Percentiles rank a stretch among this genome's conserved stretches.
These are phyloP conservation scores for Apostasia ramifera DNA, from an alignment of 106 monocot genomes.

Conservation along the genomic window DNA sequence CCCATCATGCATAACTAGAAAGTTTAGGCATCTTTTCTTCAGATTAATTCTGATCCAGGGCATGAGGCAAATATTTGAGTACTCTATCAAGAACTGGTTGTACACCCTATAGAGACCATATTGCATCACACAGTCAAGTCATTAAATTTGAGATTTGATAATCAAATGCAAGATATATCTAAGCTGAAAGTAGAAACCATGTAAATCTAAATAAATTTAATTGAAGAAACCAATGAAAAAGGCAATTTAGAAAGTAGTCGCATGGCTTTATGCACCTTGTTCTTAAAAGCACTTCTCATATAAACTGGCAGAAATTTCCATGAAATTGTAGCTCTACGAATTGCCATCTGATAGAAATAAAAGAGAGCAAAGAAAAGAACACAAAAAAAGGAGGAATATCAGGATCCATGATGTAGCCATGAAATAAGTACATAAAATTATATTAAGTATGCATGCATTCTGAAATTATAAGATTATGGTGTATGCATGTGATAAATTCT, in stretches of 20 bases:
- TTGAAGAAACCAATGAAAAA: background rate
- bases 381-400: too few species aligned
- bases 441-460: too few species aligned
- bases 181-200: background rate
- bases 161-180: background rate
- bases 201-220: background rate
- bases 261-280: slow-evolving; percentile 54
- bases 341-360: slow-evolving; percentile 61
- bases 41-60: slow-evolving; percentile 82
- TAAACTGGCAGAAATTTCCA: slow-evolving; percentile 89
- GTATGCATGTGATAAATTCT: too few species aligned
- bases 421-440: too few species aligned
- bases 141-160: background rate
- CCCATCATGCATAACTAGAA: background rate
- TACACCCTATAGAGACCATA: slow-evolving; percentile 58
- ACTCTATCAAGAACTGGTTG: slow-evolving; percentile 97
- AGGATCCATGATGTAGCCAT: too few species aligned
- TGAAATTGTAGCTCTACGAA: slow-evolving; percentile 85
- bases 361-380: background rate
- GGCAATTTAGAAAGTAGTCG: background rate
- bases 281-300: slow-evolving; percentile 99
- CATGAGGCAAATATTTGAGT: slow-evolving; percentile 83
- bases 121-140: slow-evolving; percentile 2
- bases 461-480: too few species aligned
- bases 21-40: slow-evolving; percentile 83